phyloP scores from a whole-genome alignment of 2,329 filamentous ascomycete genomes.

The Colletotrichum tropicicola region DNA sequence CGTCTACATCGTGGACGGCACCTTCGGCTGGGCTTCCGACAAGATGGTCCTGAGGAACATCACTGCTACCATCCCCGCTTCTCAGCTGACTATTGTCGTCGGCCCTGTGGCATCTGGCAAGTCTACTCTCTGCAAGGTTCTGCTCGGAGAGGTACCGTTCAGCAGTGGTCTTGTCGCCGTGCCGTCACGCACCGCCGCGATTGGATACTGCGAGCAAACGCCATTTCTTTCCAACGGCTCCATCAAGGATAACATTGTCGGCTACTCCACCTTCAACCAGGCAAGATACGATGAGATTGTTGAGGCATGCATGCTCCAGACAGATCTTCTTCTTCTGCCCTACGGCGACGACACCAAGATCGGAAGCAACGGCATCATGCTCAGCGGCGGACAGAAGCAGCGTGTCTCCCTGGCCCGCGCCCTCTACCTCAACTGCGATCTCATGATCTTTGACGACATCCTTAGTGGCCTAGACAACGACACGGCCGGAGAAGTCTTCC shows the following conservation, averaged over 20 bases:
- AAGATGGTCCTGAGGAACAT: conserved; percentile 41
- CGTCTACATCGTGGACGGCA: conserved; percentile 33
- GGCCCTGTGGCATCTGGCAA: conserved; percentile 52
- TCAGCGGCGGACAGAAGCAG: conserved; percentile 46
- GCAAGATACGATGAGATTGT: conserved; percentile 33
- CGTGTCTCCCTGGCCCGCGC: conserved; percentile 38
- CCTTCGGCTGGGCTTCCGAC: conserved; percentile 42
- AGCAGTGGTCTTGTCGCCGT: conserved; percentile 31
- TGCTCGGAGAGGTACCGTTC: conserved; percentile 41
- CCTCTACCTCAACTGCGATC: conserved; percentile 32
- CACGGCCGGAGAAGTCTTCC: conserved; percentile 46
- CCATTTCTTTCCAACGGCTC: conserved; percentile 36
- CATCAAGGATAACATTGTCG: conserved; percentile 36
- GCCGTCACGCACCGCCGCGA: conserved; percentile 26
- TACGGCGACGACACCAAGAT: conserved; percentile 41
- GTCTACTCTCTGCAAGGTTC: conserved; percentile 48
- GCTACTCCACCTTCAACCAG: conserved; percentile 31
- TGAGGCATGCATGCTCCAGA: conserved; percentile 29
- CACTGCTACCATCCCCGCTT: conserved; percentile 40
- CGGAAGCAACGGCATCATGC: conserved; percentile 42
- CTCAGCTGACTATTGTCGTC: conserved; percentile 46
- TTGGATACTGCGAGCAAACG: conserved; percentile 44
- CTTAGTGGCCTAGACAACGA: conserved; percentile 43
- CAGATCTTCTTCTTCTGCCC: conserved; percentile 36
- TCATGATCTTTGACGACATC: conserved; percentile 44